Base-by-base conservation (phyloP, 1,284 basidiomycete species). In the Cryptococcus maquisensis region DNA sequence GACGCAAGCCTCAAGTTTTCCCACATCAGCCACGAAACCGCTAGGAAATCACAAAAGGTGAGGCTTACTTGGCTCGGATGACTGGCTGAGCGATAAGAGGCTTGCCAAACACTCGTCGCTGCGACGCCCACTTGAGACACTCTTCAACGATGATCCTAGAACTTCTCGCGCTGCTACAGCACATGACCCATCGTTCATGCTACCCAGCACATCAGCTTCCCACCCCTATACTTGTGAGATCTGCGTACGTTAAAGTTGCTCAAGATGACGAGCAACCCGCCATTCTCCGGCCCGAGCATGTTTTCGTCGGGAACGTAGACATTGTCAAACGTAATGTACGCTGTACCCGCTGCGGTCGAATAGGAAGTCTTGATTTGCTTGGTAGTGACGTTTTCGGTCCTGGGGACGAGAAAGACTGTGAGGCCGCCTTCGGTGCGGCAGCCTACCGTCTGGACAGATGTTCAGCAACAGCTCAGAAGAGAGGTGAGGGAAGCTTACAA, bases 241-340 rank as follows among this genome's bases (percentile, higher is more conserved):
- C 24, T 15, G 58, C 67, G 62, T 56, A 68, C 68, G 61, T 76
- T 75, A 59, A 77, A 76, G 66, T 77, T 76, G 24, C 69, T 68
- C 16, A 77, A 79, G 67, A 91, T 87, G 64, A 92, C 90, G 55
- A 83, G 83, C 53, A 94, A 82, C 43, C 90, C 91, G 52, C 84
- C 83, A 55, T 87, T 86, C 68, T 90, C 90, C 62, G 85, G 81
- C 16, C 91, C 91, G 41, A 96, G 82, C 26, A 90, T 87, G 77
- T 94, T 87, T 67, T 84, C 86, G n/a, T 86, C 81, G 7, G 90
- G 90, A 1, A 92, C 88, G 66, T 84, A 83, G 60, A 90, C 88
- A 61, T 93, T 87, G 73, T 92, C 88, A 67, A 91, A 93, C 0
- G 87, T 91, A 64, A 94, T 81, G 71, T 85, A 93, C 7, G 88